Conservation (phyloP, 2,329 filamentous ascomycete species). For the Apiospora phragmitis region DNA sequence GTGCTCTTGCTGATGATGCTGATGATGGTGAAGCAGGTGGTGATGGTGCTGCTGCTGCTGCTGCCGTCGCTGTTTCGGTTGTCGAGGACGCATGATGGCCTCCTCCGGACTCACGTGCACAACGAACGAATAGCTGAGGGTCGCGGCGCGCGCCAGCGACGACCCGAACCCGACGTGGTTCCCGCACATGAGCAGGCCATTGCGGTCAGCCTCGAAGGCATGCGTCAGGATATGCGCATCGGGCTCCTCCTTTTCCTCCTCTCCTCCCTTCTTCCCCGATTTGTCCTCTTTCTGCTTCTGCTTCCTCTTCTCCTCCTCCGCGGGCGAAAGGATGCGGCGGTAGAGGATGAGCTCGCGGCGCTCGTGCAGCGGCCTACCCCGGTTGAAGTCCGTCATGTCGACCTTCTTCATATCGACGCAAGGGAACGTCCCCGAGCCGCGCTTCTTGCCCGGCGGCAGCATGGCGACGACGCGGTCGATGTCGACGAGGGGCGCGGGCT, state of each 20-base stretch:
- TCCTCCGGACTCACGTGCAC: constrained; percentile 51
- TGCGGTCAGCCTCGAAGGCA: constrained; percentile 54
- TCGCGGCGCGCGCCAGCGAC: constrained; percentile 43
- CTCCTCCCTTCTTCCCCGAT: not conserved
- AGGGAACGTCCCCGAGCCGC: constrained; percentile 46
- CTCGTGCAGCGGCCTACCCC: constrained; percentile 41
- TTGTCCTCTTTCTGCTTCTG: constrained; percentile 18
- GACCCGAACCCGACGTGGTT: constrained; percentile 50
- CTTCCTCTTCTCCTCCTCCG: constrained; percentile 14
- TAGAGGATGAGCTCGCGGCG: constrained; percentile 52
- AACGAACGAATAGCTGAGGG: constrained; percentile 52
- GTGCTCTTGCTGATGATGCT: not conserved
- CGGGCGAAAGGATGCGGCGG: constrained; percentile 45
- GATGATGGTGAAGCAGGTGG: not conserved
- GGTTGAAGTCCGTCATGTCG: constrained; percentile 49
- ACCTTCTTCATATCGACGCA: constrained; percentile 56
- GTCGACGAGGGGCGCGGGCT: constrained; percentile 46
- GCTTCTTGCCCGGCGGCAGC: constrained; percentile 30
- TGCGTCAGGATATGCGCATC: constrained; percentile 50
- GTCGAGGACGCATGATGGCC: constrained; percentile 40
- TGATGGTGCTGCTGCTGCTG: not conserved
- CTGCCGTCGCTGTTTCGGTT: not conserved
- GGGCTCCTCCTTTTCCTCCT: constrained; percentile 24
- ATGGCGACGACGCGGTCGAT: constrained; percentile 39
- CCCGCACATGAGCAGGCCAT: constrained; percentile 51